Base-by-base conservation (phyloP, 169 alveolate species). In the Plasmodium gonderi region DNA sequence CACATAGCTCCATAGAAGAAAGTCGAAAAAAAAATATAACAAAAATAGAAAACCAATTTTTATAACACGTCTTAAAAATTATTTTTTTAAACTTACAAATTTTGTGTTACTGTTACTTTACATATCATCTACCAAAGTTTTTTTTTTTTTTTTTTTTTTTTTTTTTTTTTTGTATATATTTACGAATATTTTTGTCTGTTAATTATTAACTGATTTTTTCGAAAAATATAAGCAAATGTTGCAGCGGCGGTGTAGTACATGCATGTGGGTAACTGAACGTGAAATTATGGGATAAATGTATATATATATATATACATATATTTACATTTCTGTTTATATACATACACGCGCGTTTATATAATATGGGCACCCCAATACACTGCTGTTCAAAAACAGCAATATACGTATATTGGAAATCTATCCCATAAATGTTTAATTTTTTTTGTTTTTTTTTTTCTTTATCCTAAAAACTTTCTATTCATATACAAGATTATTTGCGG, bases 161-260 rank as follows among this genome's bases (percentile, higher is more conserved):
- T 60, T 60, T 60, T 20, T 60, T 60, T 60, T 60, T 51, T 51
- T n/a, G n/a, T n/a, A n/a, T n/a, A n/a, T n/a, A n/a, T n/a, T n/a
- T n/a, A n/a, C n/a, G n/a, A n/a, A n/a, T n/a, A n/a, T n/a, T n/a
- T n/a, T n/a, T n/a, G n/a, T n/a, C n/a, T n/a, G n/a, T n/a, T n/a
- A n/a, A n/a, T n/a, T n/a, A n/a, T n/a, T n/a, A n/a, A n/a, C n/a
- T n/a, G n/a, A n/a, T n/a, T n/a, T 20, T 60, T 29, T 36, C 72
- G 17, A 60, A 23, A 60, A 36, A 29, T 29, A 36, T 60, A 60
- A 54, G 40, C 31, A 60, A 51, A 60, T 7, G 72, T 60, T 60
- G 72, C 72, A 60, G 72, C 72, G n/a, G 72, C n/a, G 72, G 72
- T 60, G 72, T 60, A 36, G n/a, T n/a, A 60, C 33, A 60, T 60